Conservation (phyloP, 129 eudicot genomes). For the Flaveria robusta region DNA sequence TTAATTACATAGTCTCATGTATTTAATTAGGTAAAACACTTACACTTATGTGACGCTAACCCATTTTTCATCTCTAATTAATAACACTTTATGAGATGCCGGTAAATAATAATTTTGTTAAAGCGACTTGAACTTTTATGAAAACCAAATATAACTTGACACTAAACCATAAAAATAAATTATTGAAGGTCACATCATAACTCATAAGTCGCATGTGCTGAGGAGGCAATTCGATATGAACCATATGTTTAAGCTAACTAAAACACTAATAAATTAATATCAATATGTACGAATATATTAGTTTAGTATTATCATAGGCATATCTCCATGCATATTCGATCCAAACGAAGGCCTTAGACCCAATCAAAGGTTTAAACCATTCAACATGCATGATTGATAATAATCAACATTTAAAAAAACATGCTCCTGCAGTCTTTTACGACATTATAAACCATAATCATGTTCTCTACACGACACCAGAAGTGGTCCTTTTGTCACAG, state of each 20-base stretch:
- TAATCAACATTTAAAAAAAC: background rate
- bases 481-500: background rate
- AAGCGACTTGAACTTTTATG: no score
- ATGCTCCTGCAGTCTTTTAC: background rate
- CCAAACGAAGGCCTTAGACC: background rate
- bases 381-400: background rate
- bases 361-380: background rate
- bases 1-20: no score
- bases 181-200: no score
- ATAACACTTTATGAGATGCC: no score
- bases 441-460: background rate
- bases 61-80: no score
- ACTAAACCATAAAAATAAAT: no score
- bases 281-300: no score
- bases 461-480: background rate
- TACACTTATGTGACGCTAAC: no score
- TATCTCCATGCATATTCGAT: no score
- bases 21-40: no score
- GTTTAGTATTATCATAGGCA: background rate
- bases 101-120: no score
- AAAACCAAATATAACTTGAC: no score
- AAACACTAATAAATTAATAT: background rate
- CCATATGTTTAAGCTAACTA: background rate
- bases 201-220: background rate
- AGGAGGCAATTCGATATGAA: background rate